A percentile compares a stretch with the other conserved stretches of the same genome.
Conservation (phyloP, 768 basidiomycete genomes). For the Tubosaeta sp. region DNA sequence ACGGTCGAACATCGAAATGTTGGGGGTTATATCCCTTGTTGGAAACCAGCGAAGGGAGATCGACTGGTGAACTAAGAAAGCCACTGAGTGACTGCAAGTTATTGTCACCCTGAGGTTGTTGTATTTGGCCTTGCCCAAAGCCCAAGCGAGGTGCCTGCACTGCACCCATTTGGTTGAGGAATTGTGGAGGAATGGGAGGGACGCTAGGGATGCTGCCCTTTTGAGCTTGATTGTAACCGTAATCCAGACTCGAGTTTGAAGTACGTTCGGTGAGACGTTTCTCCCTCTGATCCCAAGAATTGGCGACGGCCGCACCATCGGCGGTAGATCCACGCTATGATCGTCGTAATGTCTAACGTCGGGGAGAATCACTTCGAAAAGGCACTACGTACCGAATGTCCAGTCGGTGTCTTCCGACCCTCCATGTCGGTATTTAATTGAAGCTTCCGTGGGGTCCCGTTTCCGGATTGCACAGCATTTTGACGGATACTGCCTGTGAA, state of each 20-base stretch:
- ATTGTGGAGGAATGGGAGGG: conserved; percentile 71
- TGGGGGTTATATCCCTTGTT: conserved; percentile 89
- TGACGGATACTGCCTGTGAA: conserved; percentile 36
- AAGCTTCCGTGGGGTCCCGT: conserved; percentile 42
- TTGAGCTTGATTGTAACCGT: conserved; percentile 45
- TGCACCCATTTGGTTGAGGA: conserved; percentile 51
- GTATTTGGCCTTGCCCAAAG: conserved; percentile 29
- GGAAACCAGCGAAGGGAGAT: conserved; percentile 80
- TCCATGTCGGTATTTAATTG: conserved; percentile 62
- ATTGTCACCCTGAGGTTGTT: conserved; percentile 26
- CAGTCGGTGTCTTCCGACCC: conserved; percentile 58
- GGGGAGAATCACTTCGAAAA: conserved; percentile 38
- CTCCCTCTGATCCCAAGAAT: conserved; percentile 66
- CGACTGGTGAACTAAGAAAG: conserved; percentile 66
- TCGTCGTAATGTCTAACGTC: conserved; percentile 29
- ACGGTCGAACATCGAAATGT: conserved; percentile 76
- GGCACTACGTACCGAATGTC: conserved; percentile 48
- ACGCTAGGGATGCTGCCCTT: conserved; percentile 54
- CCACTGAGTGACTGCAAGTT: conserved; percentile 39
- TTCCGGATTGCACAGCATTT: conserved; percentile 36
- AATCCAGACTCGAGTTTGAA: conserved; percentile 69
- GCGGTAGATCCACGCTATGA: conserved; percentile 32
- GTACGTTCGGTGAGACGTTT: conserved; percentile 49
- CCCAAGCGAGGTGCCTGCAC: conserved; percentile 37
- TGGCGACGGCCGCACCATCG: conserved; percentile 31